Percentiles rank a stretch among this genome's conserved stretches.
phyloP scores from a whole-genome alignment of 2,329 filamentous ascomycete species.

The Truncatella angustata region DNA sequence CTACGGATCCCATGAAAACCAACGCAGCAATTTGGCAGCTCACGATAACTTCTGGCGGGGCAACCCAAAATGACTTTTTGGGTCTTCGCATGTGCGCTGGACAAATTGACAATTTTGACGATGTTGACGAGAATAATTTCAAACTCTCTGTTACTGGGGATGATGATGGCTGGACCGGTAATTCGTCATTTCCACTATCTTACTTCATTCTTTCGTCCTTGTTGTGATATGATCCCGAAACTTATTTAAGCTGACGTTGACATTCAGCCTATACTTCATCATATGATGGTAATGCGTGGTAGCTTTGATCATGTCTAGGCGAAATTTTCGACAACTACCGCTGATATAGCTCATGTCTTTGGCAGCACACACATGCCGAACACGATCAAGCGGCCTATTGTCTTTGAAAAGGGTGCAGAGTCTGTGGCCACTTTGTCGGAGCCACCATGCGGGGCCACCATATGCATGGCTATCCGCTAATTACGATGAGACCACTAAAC shows the following conservation, averaged over 20 bases:
- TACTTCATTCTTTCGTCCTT: constrained; percentile 37
- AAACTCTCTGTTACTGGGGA: constrained; percentile 33
- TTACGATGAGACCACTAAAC: background rate
- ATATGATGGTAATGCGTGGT: constrained; percentile 17
- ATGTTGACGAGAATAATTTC: constrained; percentile 28
- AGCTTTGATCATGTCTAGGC: constrained; percentile 25
- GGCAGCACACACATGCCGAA: constrained; percentile 14
- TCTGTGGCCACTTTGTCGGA: background rate
- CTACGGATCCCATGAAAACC: constrained; percentile 12
- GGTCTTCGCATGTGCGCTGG: constrained; percentile 43
- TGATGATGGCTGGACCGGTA: constrained; percentile 33
- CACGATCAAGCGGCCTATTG: constrained; percentile 9
- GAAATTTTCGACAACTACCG: constrained; percentile 31
- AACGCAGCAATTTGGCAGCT: constrained; percentile 27
- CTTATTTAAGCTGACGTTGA: too few relatives aligned
- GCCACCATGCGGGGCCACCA: background rate
- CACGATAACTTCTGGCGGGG: constrained; percentile 9
- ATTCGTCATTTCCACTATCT: constrained; percentile 37
- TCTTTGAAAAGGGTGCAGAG: background rate
- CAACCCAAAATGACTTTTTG: constrained; percentile 32
- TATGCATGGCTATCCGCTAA: background rate
- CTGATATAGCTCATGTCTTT: constrained; percentile 17
- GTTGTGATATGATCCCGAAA: constrained; percentile 32
- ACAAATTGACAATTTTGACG: constrained; percentile 23
- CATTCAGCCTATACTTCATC: constrained; percentile 22